Base-by-base conservation (phyloP, 2,329 filamentous ascomycete species). In the Tolypocladium guangdongense region DNA sequence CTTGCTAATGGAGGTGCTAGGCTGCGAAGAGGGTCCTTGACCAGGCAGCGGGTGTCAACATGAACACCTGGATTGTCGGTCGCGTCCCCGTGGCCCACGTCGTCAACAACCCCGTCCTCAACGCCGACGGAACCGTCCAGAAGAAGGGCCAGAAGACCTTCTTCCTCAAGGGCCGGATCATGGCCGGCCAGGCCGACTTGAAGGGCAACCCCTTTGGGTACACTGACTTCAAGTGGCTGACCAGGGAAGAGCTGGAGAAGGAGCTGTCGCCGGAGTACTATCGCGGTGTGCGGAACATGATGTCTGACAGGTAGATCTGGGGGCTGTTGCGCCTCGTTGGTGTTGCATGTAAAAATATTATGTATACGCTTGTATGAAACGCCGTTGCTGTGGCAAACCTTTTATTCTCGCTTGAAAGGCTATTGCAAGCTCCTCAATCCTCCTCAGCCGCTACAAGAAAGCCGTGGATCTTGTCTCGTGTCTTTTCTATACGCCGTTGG, bases 61-160 rank as follows among this genome's bases (percentile, higher is more conserved):
- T 99, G 91, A 97, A 97, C 76, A 96, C 90, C 53, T 99, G 93
- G 91, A 82, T 97, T 61, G 88, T 99, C 51, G 92, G 90, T 56
- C 90, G 90, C 63, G 87, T 87, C 55, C 93, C 93, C 12, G 81
- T 96, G 55, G 92, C 91, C 30, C 87, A 96, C 72, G 73, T 87
- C 64, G 77, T 88, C 60, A 74, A 74, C 56, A 73, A 82, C 57
- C 77, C 78, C 61, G 60, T 68, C 63, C 62, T 75, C 65, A 67
- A 69, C 61, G 65, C 70, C 60, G 71, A 77, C 64, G 67, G 68
- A 47, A 63, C 66, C 35, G 62, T 77, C 47, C 64, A 69, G 55
- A 61, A 68, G 59, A 72, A 78, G 54, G 90, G 88, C 52, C 81
- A 87, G 64, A 96, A 96, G 78, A 85, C 84, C 2, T 99, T 99